A percentile compares a stretch with the other conserved stretches of the same genome.
phyloP scores from a whole-genome alignment of 2,329 filamentous ascomycete species.

The Xylogone sp. region DNA sequence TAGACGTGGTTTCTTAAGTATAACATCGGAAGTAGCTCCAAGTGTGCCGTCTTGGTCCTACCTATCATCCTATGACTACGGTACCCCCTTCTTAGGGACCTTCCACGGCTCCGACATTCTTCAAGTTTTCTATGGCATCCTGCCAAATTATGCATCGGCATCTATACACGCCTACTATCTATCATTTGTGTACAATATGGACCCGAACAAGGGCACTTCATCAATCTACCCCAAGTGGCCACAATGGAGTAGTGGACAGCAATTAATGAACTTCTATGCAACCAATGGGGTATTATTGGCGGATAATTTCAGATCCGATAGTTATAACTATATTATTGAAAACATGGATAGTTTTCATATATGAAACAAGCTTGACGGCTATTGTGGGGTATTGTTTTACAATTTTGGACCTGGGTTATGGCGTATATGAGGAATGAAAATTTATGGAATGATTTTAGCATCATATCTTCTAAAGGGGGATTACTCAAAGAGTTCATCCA shows the following conservation, averaged over 20 bases:
- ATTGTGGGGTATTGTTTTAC: too few species aligned
- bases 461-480: too few species aligned
- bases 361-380: too few species aligned
- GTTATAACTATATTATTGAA: slow-evolving; percentile 36
- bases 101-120: slow-evolving; percentile 70
- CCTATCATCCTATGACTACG: slow-evolving; percentile 67
- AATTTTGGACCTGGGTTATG: too few species aligned
- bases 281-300: slow-evolving; percentile 32
- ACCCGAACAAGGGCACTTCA: slow-evolving; percentile 56
- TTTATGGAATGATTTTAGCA: too few species aligned
- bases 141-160: slow-evolving; percentile 41
- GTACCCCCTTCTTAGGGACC: slow-evolving; percentile 69
- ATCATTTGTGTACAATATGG: slow-evolving; percentile 65
- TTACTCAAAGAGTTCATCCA: too few species aligned
- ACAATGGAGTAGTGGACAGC: slow-evolving; percentile 44
- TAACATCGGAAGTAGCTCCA: slow-evolving; percentile 43
- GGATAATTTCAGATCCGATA: slow-evolving; percentile 45
- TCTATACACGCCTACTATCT: slow-evolving; percentile 67
- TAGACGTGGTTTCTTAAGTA: slow-evolving; percentile 59
- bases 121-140: slow-evolving; percentile 63
- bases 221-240: slow-evolving; percentile 43
- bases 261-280: slow-evolving; percentile 47
- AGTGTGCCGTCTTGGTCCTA: slow-evolving; percentile 70
- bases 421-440: too few species aligned
- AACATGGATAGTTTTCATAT: slow-evolving; percentile 12